Evolutionary conservation across 306 rosid species (phyloP).

Genomic region (Trifolium dubium): DNA sequence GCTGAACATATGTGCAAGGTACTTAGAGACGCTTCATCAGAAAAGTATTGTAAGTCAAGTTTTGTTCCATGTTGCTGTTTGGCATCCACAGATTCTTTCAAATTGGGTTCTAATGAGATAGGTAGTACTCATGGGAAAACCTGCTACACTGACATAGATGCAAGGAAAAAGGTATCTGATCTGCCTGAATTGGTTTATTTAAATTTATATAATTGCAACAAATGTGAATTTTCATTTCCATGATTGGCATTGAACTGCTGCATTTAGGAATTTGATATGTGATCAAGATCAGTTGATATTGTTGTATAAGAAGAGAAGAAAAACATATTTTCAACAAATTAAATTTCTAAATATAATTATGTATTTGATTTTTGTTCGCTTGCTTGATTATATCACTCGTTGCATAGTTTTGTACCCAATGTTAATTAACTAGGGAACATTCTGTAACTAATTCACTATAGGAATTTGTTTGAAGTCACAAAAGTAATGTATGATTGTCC

Average conservation of each 20-base stretch:
- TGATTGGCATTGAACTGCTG: constrained; percentile 30
- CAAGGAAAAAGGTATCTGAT: constrained; percentile 61
- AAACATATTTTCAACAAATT: constrained; percentile 7
- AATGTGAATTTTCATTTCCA: constrained; percentile 21
- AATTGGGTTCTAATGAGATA: constrained; percentile 52
- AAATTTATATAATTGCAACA: background rate
- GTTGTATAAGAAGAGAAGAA: background rate
- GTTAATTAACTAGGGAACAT: background rate
- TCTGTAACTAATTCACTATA: constrained; percentile 14
- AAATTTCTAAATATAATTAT: constrained; percentile 20
- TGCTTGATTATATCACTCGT: background rate
- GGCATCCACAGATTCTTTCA: constrained; percentile 66
- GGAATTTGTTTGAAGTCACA: background rate
- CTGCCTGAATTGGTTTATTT: constrained; percentile 38
- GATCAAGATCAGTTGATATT: constrained; percentile 27
- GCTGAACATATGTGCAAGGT: constrained; percentile 76
- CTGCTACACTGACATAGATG: constrained; percentile 39
- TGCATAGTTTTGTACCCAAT: constrained; percentile 9
- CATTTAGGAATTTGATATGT: constrained; percentile 14
- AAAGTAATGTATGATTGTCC: constrained; percentile 5
- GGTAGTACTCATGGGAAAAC: constrained; percentile 46
- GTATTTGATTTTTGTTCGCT: constrained; percentile 1
- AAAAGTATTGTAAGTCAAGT: constrained; percentile 46
- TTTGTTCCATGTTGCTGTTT: constrained; percentile 54
- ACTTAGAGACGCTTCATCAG: constrained; percentile 57